These are phyloP conservation scores for Xerocomellus intermedius DNA, from an alignment of 768 basidiomycete genomes.

Conservation along the genomic window DNA sequence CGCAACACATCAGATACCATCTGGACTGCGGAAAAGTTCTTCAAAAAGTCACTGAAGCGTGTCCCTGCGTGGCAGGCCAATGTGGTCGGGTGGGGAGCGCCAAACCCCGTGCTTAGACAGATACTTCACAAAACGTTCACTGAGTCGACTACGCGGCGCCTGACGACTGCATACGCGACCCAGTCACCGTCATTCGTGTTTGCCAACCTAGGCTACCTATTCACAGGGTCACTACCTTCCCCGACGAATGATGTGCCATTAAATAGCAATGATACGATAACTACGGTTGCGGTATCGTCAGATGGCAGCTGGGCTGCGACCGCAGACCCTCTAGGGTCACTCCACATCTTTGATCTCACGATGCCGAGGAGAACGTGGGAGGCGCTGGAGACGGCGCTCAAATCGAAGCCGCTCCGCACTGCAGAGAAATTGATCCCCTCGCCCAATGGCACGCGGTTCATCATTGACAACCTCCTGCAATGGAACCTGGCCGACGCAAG, in stretches of 20 bases:
- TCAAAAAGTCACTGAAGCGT: neutral
- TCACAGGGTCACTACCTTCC: neutral
- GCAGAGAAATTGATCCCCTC: neutral
- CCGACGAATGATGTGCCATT: neutral
- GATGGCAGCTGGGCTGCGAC: constrained; percentile 22
- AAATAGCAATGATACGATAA: neutral
- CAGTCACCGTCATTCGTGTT: constrained; percentile 8
- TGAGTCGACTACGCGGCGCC: neutral
- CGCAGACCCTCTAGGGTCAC: neutral
- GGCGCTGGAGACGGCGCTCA: neutral
- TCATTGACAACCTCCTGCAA: neutral
- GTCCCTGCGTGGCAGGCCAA: constrained; percentile 4
- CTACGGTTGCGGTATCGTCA: constrained; percentile 14
- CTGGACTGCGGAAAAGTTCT: constrained; percentile 1
- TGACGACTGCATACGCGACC: neutral
- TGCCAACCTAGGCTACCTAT: neutral
- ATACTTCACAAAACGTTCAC: neutral
- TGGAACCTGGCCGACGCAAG: constrained; percentile 8
- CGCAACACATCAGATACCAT: neutral
- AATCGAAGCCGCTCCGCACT: neutral
- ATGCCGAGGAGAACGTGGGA: constrained; percentile 1
- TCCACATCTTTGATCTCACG: constrained; percentile 8
- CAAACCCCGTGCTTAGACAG: neutral
- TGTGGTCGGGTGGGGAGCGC: constrained; percentile 3
- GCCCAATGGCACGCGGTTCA: constrained; percentile 8